Base-by-base conservation (phyloP, 148 eudicot genomes). In the Chenopodium quinoa region DNA sequence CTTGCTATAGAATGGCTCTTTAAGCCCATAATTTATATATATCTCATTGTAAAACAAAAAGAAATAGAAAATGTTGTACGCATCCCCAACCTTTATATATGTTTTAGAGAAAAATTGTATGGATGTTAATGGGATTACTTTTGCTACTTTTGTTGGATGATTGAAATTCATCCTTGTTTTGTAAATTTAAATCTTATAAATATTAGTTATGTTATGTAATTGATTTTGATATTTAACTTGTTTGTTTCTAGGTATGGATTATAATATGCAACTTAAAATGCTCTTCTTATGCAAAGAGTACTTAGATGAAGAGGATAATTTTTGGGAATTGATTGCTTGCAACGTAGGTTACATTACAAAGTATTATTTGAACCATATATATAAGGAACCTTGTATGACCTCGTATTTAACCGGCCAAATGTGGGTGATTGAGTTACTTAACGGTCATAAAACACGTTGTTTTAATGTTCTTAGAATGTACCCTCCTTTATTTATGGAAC, bases 191-290 rank as follows among this genome's bases (percentile, higher is more conserved):
- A 8, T 46, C 48, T 56, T 56, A 56, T 56, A 56, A 3, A 46
- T 46, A 46, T 56, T 56, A 9, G 63, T 19, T 56, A 56, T 12
- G 13, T 56, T 56, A 12, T 56, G 2, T 56, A 56, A 12, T 56
- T 13, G 20, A 56, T 10, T 56, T 56, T 16, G 20, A 46, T 1
- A 46, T 46, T 46, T 1, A 56, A 56, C 63, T 56, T 56, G 63
- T 56, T 13, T 56, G 63, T 56, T 56, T 70, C 22, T 74, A 74
- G 54, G 77, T 74, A 74, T 48, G 77, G 20, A 50, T 74, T 44
- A 23, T 50, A 16, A 50, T 50, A 44, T n/a, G 11, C 31, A 74
- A 9, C 0, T 74, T 74, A 48, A 74, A 13, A 19, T 74, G 50
- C 77, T 47, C 8, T 6, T 74, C 7, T 34, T 73, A n/a, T 19